A percentile compares a stretch with the other conserved stretches of the same genome.
These are phyloP conservation scores for Cymodocea nodosa DNA, from an alignment of 116 monocot genomes.

Conservation along the genomic window DNA sequence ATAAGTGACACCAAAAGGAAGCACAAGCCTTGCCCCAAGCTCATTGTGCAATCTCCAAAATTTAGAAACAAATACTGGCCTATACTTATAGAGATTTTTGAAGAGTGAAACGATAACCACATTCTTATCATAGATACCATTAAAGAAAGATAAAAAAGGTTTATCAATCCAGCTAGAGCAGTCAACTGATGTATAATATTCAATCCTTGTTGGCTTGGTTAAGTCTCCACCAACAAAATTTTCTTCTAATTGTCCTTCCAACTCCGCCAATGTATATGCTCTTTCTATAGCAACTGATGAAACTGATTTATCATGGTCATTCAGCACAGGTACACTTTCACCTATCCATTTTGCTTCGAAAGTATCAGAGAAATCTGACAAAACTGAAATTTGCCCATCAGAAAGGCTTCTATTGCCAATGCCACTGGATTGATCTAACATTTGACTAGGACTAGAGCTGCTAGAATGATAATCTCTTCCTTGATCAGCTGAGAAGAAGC, in stretches of 20 bases:
- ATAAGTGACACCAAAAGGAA: slow-evolving; percentile 58
- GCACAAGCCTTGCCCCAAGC: slow-evolving; percentile 37
- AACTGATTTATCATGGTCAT: slow-evolving; percentile 14
- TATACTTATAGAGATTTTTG: slow-evolving; percentile 37
- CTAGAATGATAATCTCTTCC: slow-evolving; percentile 15
- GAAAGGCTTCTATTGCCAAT: slow-evolving; percentile 41
- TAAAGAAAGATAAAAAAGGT: slow-evolving; percentile 43
- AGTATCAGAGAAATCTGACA: slow-evolving; percentile 52
- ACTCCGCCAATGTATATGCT: slow-evolving; percentile 7
- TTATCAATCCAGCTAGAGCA: slow-evolving; percentile 32
- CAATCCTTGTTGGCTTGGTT: slow-evolving; percentile 13
- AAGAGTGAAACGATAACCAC: slow-evolving; percentile 17
- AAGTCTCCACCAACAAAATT: slow-evolving; percentile 18
- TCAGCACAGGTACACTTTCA: slow-evolving; percentile 23
- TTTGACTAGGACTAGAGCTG: slow-evolving; percentile 16
- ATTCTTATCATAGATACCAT: slow-evolving; percentile 40
- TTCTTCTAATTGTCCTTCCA: slow-evolving; percentile 26
- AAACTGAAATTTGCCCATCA: slow-evolving; percentile 53
- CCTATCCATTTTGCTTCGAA: slow-evolving; percentile 83
- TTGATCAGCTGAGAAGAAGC: slow-evolving; percentile 5
- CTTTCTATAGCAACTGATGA: slow-evolving; percentile 19
- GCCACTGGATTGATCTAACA: slow-evolving; percentile 30
- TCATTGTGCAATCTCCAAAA: slow-evolving; percentile 40
- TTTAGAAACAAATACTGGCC: slow-evolving; percentile 38
- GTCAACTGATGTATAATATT: slow-evolving; percentile 30